A percentile compares a stretch with the other conserved stretches of the same genome.
phyloP scores from a whole-genome alignment of 768 basidiomycete species.

The Amyloporia xantha region DNA sequence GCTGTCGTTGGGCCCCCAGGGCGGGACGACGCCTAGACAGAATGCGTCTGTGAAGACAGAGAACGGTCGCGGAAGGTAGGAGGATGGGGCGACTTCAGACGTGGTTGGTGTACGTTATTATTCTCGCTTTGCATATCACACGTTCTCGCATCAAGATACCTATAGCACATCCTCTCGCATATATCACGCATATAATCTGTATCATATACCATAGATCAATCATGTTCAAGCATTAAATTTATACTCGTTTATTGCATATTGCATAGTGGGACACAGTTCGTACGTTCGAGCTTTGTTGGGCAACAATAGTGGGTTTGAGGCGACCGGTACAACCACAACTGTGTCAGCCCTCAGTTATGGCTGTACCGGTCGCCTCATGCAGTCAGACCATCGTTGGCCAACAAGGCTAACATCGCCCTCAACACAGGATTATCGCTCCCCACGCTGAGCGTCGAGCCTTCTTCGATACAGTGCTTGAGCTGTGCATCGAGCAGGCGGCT shows the following conservation, averaged over 20 bases:
- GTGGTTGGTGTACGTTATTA: no score
- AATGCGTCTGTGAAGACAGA: no score
- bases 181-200: not conserved
- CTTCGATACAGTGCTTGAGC: slow-evolving; percentile 58
- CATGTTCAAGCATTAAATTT: not conserved
- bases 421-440: slow-evolving; percentile 49
- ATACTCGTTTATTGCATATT: not conserved
- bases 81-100: no score
- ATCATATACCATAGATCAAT: not conserved
- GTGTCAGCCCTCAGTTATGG: not conserved
- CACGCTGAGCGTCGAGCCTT: slow-evolving; percentile 39
- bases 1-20: no score
- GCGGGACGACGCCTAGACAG: no score
- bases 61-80: no score
- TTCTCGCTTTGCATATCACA: not conserved
- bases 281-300: no score
- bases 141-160: not conserved
- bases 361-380: not conserved
- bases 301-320: not conserved
- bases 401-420: slow-evolving; percentile 35
- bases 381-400: slow-evolving; percentile 31
- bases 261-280: not conserved
- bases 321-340: not conserved
- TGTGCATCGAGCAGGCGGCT: slow-evolving; percentile 69
- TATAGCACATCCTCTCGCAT: not conserved